Evolutionary conservation across 2,329 filamentous ascomycete genomes (phyloP).

Genomic region (Epichloe bromicola): DNA sequence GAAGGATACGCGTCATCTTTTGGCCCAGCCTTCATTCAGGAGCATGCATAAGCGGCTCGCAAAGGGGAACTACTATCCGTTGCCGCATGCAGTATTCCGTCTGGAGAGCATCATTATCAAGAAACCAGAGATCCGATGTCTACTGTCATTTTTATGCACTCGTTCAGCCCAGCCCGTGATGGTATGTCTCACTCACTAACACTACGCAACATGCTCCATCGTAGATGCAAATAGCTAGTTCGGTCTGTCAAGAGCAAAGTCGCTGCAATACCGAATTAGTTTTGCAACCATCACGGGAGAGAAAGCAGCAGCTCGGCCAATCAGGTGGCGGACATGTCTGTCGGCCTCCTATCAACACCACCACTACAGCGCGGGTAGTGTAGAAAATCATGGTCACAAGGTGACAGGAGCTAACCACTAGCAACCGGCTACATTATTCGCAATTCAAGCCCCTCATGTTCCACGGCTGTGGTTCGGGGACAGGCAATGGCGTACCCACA

Average conservation of each 20-base stretch:
- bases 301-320: not conserved
- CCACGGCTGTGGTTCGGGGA: not conserved
- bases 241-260: too few relatives aligned
- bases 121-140: too few relatives aligned
- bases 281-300: not conserved
- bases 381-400: slow-evolving; percentile 2
- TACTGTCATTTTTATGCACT: too few relatives aligned
- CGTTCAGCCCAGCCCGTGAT: too few relatives aligned
- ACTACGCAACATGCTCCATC: too few relatives aligned
- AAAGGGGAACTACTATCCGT: too few relatives aligned
- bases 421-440: not conserved
- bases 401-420: not conserved
- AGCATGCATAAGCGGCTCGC: not conserved
- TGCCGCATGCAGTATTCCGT: not conserved
- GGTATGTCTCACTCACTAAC: too few relatives aligned
- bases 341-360: not conserved
- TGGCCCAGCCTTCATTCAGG: too few relatives aligned
- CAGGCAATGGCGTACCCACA: not conserved
- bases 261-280: too few relatives aligned
- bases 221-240: not conserved
- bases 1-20: too few relatives aligned
- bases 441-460: not conserved
- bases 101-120: not conserved
- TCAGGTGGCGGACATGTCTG: not conserved
- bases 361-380: not conserved